A percentile compares a stretch with the other conserved stretches of the same genome.
These are phyloP conservation scores for Camelina sativa DNA, from an alignment of 345 rosid genomes.

Conservation along the genomic window DNA sequence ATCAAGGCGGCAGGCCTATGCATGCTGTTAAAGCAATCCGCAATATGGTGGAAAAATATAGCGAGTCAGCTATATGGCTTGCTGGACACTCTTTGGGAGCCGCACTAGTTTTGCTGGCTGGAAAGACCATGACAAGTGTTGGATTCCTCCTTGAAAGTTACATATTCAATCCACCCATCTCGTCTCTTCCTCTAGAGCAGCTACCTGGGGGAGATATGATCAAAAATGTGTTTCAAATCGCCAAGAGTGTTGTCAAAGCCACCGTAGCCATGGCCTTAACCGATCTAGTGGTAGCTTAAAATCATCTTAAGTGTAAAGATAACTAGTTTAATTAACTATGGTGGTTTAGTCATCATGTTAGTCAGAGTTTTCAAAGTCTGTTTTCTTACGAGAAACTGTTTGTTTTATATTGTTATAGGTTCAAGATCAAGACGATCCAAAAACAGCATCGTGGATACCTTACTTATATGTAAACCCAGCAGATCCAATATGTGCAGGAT, in stretches of 20 bases:
- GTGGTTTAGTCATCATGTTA: too few species aligned
- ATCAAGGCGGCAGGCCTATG: constrained; percentile 45
- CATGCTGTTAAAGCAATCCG: constrained; percentile 50
- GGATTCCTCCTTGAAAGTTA: constrained; percentile 47
- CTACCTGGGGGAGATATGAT: background rate
- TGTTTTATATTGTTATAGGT: background rate
- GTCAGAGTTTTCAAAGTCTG: too few species aligned
- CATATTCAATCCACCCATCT: constrained; percentile 67
- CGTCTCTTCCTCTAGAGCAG: constrained; percentile 51
- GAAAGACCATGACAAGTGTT: constrained; percentile 51
- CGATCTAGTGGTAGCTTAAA: background rate
- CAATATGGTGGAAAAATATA: constrained; percentile 27
- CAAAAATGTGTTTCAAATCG: background rate
- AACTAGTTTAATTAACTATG: too few species aligned
- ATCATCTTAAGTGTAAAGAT: background rate
- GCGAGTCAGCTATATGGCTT: constrained; percentile 51
- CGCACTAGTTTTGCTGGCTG: constrained; percentile 56
- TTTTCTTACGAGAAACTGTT: background rate
- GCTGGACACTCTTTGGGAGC: constrained; percentile 76
- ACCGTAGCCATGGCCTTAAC: background rate
- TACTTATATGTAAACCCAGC: constrained; percentile 54
- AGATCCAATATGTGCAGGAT: constrained; percentile 63
- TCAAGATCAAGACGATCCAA: constrained; percentile 24
- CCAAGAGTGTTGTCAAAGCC: constrained; percentile 6
- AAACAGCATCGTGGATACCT: constrained; percentile 55